phyloP scores from a whole-genome alignment of 1,139 yeast genomes.

The Protomyces arabidopsidicola region DNA sequence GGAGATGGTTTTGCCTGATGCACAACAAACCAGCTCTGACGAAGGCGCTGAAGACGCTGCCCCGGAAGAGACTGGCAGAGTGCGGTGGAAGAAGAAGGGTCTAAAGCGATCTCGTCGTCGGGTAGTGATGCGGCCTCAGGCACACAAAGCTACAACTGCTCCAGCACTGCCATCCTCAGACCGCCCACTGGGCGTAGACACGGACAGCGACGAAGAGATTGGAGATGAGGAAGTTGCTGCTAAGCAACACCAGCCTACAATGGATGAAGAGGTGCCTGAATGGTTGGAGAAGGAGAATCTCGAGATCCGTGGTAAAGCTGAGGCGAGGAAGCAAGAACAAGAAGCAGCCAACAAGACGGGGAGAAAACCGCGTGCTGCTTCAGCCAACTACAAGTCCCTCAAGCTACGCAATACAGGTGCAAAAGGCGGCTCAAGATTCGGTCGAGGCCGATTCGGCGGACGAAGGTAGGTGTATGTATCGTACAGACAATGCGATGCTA shows the following conservation, averaged over 20 bases:
- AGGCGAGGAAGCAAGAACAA: neutral
- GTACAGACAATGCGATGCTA: neutral
- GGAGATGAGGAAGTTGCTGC: conserved; percentile 6
- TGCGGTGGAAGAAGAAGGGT: conserved; percentile 25
- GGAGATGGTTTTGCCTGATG: neutral
- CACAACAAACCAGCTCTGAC: neutral
- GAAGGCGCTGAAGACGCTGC: neutral
- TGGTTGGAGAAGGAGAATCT: neutral
- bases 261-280: neutral
- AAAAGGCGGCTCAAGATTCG: conserved; percentile 23
- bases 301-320: neutral
- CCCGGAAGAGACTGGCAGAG: neutral
- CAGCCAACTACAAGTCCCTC: conserved; percentile 22
- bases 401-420: conserved; percentile 22
- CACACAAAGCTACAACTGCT: neutral
- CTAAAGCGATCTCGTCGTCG: conserved; percentile 21
- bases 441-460: conserved; percentile 20
- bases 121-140: conserved; percentile 17
- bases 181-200: neutral
- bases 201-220: conserved; percentile 25
- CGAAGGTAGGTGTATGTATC: neutral
- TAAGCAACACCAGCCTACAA: neutral
- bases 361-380: conserved; percentile 1
- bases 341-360: neutral
- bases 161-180: neutral